Evolutionary conservation across 2,329 filamentous ascomycete genomes (phyloP).

Genomic region (Botrytis elliptica): DNA sequence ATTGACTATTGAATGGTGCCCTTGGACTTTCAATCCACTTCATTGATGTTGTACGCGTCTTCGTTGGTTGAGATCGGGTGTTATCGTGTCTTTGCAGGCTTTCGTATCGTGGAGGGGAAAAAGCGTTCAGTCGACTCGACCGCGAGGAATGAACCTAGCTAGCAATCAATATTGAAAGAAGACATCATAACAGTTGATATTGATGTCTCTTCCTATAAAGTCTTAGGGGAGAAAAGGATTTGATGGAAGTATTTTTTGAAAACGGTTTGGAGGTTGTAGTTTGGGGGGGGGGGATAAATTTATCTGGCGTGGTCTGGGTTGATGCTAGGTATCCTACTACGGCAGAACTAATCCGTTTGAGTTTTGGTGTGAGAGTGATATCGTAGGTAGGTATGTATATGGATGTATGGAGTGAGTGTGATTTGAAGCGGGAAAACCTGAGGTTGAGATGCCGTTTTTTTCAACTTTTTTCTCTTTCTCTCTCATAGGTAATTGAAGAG

Average conservation of each 20-base stretch:
- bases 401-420: background rate
- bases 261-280: background rate
- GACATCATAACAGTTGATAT: conserved; percentile 21
- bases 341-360: conserved; percentile 6
- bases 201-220: conserved; percentile 9
- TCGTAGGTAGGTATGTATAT: background rate
- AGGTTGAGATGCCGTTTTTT: background rate
- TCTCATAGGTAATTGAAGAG: background rate
- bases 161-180: conserved; percentile 14
- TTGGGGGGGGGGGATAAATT: background rate
- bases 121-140: conserved; percentile 16
- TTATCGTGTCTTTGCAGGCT: conserved; percentile 16
- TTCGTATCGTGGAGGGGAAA: conserved; percentile 13
- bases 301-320: background rate
- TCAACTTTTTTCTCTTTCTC: background rate
- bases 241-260: background rate
- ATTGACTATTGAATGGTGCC: conserved; percentile 19
- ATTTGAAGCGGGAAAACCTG: background rate
- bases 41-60: conserved; percentile 18
- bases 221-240: background rate
- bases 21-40: background rate
- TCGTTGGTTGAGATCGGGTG: background rate
- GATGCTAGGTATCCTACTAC: background rate
- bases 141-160: conserved; percentile 15
- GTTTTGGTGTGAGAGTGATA: background rate